Base-by-base conservation (phyloP, 164 flowering plant genomes). In the Chimonanthus praecox region DNA sequence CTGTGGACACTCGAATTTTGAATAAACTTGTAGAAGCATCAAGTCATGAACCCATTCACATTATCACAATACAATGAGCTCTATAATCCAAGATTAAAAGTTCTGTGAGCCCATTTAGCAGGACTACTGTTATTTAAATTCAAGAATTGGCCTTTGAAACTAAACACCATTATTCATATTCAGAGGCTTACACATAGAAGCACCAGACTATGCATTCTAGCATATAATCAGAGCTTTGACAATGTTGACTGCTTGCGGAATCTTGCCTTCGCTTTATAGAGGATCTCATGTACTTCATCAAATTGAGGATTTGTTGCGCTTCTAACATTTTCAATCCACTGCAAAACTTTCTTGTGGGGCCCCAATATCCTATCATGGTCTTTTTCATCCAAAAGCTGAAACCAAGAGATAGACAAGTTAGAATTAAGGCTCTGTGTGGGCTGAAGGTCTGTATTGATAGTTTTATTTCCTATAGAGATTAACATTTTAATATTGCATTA, bases 291-390 rank as follows among this genome's bases (percentile, higher is more conserved):
- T 6, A 85, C 83, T 69, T 92, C 97, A 61, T 92, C 92, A 78
- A 94, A 94, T 77, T 94, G 87, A 73, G 95, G 98, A n/a, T 51
- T 75, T 33, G 91, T 88, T 49, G 95, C 94, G 11, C 73, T 83
- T 79, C 80, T 91, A 5, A 90, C 85, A 67, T 84, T 78, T 76
- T 90, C 95, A 18, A 91, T 82, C 98, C 97, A 94, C 79, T 87
- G 80, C 81, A 82, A 79, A 72, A 91, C 86, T 85, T 84, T 94
- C 86, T 85, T 84, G 82, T 84, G 80, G 0, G 93, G 97, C 16
- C 90, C 78, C 62, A 94, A 71, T 63, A 94, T 78, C 58, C 89
- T 84, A 65, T 67, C 54, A 6, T 85, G 85, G 67, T 85, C 95
- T 48, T 84, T 70, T 76, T 88, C 94, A 47, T 83, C 86, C 82